phyloP scores from a whole-genome alignment of 2,329 filamentous ascomycete species.

The Helotiales sp. region DNA sequence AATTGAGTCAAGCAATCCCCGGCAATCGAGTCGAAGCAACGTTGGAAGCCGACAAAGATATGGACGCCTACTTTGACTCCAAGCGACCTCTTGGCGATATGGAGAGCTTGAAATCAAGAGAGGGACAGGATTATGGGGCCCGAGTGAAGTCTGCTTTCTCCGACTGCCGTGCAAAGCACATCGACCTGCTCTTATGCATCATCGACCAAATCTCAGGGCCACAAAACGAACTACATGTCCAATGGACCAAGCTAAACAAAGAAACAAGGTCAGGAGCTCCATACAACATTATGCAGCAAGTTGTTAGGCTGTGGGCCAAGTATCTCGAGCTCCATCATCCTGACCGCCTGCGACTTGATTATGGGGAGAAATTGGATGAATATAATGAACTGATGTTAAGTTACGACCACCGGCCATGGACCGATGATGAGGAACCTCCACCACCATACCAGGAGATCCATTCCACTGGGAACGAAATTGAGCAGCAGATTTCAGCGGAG shows the following conservation, averaged over 20 bases:
- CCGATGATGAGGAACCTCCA: neutral
- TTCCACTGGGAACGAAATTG: neutral
- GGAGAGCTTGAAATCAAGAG: too few species aligned
- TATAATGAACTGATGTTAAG: neutral
- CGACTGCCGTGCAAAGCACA: neutral
- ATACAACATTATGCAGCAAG: neutral
- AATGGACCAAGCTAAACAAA: neutral
- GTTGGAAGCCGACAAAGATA: too few species aligned
- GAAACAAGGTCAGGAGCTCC: neutral
- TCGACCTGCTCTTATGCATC: neutral
- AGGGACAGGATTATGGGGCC: too few species aligned
- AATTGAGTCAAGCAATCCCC: neutral
- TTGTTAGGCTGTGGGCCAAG: neutral
- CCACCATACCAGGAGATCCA: neutral
- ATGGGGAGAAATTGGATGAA: neutral
- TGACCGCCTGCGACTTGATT: neutral
- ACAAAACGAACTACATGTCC: neutral
- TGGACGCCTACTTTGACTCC: too few species aligned
- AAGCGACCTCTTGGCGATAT: too few species aligned
- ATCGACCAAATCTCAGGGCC: neutral
- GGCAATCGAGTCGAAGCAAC: too few species aligned
- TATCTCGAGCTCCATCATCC: neutral
- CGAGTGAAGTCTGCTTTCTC: neutral
- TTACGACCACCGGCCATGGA: neutral
- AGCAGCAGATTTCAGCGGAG: neutral